Evolutionary conservation across 2,329 filamentous ascomycete genomes (phyloP), one percentile per base, ranked within the genome.

Genomic region (Furcasterigmium sp.): DNA sequence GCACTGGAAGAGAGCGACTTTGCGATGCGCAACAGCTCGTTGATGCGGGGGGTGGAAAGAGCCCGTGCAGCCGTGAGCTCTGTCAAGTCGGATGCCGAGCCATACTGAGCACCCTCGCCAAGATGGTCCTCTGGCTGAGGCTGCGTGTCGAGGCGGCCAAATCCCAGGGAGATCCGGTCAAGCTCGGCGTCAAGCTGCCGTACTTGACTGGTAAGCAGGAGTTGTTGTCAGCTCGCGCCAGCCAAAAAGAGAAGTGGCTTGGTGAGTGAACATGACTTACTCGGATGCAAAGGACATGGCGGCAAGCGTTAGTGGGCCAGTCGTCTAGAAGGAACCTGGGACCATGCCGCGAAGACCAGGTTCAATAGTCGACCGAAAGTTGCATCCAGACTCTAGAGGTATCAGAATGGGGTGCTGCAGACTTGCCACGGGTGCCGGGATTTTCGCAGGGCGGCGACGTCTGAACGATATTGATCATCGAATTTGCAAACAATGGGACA

Each of bases 1-100:
- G 84, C 79, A 3, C 80, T 80, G 4, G 84, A 80, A 17, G 87
- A 91, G 13, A 95, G 66, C 3, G 80, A 71, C 61, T 84, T 84
- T 55, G 87, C 78, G 43, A 90, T 77, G 45, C 67, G 69, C 51
- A 90, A 76, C 30, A 94, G 68, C 42, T 82, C 72, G 60, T 78
- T 66, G 52, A 84, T 66, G 41, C 79, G 67, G 20, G 75, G 71
- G 17, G 73, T 75, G 48, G 74, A 64, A 40, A 78, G 59, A 36
- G 68, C 69, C 41, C 65, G 65, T 32, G 68, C 56, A 30, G 57
- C 58, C 50, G 26, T 65, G 60, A 32, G 48, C 46, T 25, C 30
- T 10, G 17, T 35, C 29, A 19, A 14, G 13, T 19, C 30, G 29
- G 14, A 23, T 17, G 26, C 26, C n/a, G 7, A 17, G 18, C 32